Percentiles rank a stretch among this genome's conserved stretches.
phyloP scores from a whole-genome alignment of 75 land plant species.

The Pseudotsuga menziesii region DNA sequence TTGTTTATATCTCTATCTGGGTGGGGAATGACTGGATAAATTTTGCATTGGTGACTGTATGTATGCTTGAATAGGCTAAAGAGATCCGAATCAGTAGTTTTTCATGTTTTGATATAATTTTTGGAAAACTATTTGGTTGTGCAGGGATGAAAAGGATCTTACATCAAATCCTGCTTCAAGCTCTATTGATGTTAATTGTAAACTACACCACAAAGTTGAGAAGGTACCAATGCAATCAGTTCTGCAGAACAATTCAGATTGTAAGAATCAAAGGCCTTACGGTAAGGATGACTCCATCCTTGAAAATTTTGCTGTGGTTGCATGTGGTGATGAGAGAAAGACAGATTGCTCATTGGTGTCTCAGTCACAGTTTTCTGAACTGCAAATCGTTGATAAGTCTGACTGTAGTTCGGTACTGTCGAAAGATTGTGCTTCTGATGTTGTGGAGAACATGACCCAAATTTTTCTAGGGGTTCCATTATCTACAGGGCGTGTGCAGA shows the following conservation, averaged over 20 bases:
- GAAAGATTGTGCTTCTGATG: background rate
- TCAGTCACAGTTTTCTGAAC: background rate
- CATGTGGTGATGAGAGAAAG: background rate
- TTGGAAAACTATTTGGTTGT: background rate
- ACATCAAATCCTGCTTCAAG: background rate
- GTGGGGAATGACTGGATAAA: too few relatives aligned
- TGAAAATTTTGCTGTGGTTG: background rate
- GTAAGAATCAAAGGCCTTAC: background rate
- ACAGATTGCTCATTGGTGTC: background rate
- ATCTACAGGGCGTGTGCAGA: background rate
- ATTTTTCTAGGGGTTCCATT: slow-evolving; percentile 5
- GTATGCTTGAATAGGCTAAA: background rate
- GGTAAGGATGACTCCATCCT: background rate
- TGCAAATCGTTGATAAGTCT: background rate
- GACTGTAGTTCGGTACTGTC: background rate
- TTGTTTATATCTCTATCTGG: background rate
- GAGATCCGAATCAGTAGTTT: too few relatives aligned
- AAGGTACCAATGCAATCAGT: background rate
- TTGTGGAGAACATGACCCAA: slow-evolving; percentile 8
- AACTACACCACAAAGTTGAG: background rate
- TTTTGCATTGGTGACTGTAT: too few relatives aligned
- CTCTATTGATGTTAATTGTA: background rate
- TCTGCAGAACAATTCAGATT: background rate
- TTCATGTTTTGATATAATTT: too few relatives aligned
- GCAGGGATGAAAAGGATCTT: background rate